Conservation (phyloP, 805 yeast genomes). For the Candida fluviatilis region DNA sequence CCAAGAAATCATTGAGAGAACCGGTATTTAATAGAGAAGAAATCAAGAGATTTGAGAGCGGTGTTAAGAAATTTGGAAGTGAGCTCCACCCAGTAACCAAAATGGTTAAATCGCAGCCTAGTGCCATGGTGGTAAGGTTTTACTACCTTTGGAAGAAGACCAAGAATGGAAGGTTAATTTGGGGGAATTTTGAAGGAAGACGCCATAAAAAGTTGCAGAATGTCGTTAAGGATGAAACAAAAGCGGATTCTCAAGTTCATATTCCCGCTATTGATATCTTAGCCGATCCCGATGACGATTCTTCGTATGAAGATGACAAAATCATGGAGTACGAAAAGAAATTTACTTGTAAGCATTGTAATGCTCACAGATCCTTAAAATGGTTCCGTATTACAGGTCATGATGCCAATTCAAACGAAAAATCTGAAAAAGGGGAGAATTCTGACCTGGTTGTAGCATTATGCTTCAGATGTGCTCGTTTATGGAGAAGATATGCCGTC, state of each 20-base stretch:
- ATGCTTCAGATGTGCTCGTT: conserved; percentile 80
- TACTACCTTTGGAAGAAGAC: conserved; percentile 94
- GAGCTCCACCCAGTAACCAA: conserved; percentile 72
- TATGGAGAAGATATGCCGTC: conserved; percentile 90
- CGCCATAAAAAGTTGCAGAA: conserved; percentile 52
- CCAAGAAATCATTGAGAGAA: conserved; percentile 61
- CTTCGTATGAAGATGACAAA: conserved; percentile 59
- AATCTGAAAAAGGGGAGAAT: conserved; percentile 15
- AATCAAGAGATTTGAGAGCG: conserved; percentile 64
- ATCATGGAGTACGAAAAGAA: conserved; percentile 32
- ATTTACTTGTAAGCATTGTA: conserved; percentile 72
- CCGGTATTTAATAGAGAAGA: conserved; percentile 73
- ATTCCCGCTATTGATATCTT: conserved; percentile 35
- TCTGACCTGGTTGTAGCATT: conserved; percentile 49
- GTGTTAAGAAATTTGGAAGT: conserved; percentile 67
- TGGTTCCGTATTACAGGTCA: conserved; percentile 75
- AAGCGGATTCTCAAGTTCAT: conserved; percentile 5
- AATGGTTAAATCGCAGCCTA: conserved; percentile 68
- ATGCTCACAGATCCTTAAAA: conserved; percentile 46
- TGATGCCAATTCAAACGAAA: conserved; percentile 35
- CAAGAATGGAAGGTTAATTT: conserved; percentile 62
- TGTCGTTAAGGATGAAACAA: conserved; percentile 11
- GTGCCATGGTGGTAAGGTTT: conserved; percentile 77
- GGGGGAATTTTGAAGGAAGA: conserved; percentile 81
- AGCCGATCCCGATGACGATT: conserved; percentile 68